phyloP scores from a whole-genome alignment of 2,329 filamentous ascomycete genomes.

The Anthostomella pinea region DNA sequence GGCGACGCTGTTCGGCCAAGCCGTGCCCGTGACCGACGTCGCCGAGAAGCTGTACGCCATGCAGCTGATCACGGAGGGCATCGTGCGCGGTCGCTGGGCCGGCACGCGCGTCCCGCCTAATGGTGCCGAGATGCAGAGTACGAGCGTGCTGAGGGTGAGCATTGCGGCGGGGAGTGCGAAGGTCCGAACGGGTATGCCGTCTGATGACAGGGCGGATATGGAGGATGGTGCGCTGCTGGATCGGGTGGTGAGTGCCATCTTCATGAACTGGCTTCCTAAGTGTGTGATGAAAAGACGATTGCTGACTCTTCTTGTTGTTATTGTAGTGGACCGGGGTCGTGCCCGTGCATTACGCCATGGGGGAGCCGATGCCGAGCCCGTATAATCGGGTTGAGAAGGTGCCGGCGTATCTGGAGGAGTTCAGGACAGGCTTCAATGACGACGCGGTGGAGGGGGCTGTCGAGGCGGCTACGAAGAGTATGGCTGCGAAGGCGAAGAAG shows the following conservation, averaged over 20 bases:
- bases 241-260: too few relatives aligned
- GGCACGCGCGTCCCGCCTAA: constrained; percentile 64
- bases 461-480: constrained; percentile 22
- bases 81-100: constrained; percentile 67
- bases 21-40: constrained; percentile 60
- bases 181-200: constrained; percentile 62
- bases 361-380: constrained; percentile 57
- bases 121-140: constrained; percentile 70
- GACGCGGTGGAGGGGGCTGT: constrained; percentile 15
- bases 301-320: too few relatives aligned
- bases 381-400: constrained; percentile 57
- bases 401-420: constrained; percentile 58
- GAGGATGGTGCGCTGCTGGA: constrained; percentile 40
- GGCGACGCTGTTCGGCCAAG: constrained; percentile 74
- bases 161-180: constrained; percentile 75
- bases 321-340: constrained; percentile 59
- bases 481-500: constrained; percentile 20
- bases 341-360: constrained; percentile 62
- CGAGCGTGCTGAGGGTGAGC: constrained; percentile 66
- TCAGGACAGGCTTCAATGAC: constrained; percentile 36
- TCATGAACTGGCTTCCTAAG: too few relatives aligned
- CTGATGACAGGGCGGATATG: constrained; percentile 49
- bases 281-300: too few relatives aligned
- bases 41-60: constrained; percentile 77
- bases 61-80: constrained; percentile 71